These are phyloP conservation scores for Graphilbum fragrans DNA, from an alignment of 2,329 filamentous ascomycete species.

Conservation along the genomic window DNA sequence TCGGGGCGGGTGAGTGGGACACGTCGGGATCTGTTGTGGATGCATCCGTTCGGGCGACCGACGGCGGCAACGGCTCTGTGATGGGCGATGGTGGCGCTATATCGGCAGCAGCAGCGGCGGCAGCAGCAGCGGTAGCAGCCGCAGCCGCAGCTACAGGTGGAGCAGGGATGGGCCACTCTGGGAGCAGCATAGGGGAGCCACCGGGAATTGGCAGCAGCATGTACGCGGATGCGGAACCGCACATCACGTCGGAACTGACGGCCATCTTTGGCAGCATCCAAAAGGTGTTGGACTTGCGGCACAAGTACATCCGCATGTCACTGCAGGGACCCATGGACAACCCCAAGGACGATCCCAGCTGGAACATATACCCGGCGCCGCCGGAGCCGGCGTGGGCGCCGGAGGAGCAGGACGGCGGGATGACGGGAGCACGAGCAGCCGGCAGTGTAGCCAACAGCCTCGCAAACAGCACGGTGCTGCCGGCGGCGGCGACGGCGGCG, in stretches of 20 bases:
- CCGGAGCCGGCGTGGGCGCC: constrained; percentile 84
- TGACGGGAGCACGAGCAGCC: constrained; percentile 15
- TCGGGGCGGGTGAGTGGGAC: neutral
- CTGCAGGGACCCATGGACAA: constrained; percentile 75
- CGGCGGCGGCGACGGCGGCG: constrained; percentile 1
- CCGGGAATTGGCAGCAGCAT: constrained; percentile 53
- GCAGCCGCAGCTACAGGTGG: neutral
- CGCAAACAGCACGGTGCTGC: constrained; percentile 32
- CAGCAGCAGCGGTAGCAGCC: constrained; percentile 1
- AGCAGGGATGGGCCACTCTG: constrained; percentile 11
- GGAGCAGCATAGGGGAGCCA: constrained; percentile 32
- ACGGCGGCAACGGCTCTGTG: neutral
- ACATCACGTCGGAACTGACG: constrained; percentile 72
- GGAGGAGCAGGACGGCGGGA: constrained; percentile 24
- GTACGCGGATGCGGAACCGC: constrained; percentile 60
- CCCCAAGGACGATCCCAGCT: constrained; percentile 70
- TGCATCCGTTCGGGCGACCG: neutral
- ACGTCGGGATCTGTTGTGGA: neutral
- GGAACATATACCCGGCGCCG: constrained; percentile 83
- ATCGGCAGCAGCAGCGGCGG: constrained; percentile 1
- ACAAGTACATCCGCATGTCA: constrained; percentile 81
- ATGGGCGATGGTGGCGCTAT: neutral
- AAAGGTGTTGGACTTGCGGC: constrained; percentile 72
- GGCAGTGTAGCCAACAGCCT: constrained; percentile 30
- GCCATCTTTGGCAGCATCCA: constrained; percentile 86